phyloP scores from a whole-genome alignment of 1,284 basidiomycete genomes.

The Heliocybe sulcata region DNA sequence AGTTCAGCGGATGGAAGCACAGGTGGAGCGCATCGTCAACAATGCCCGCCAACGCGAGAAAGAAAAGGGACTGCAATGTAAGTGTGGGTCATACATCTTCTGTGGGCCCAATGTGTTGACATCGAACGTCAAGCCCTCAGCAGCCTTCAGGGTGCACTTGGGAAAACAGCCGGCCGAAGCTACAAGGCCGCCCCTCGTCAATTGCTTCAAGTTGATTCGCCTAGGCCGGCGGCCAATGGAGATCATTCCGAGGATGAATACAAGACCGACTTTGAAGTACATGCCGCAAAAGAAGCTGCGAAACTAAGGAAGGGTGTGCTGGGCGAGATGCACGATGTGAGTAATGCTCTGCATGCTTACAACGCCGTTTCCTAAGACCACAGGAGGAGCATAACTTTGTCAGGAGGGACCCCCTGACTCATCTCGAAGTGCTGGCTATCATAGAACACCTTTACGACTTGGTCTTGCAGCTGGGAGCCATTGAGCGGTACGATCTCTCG shows the following conservation, averaged over 20 bases:
- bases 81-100: conserved; percentile 21
- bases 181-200: conserved; percentile 96
- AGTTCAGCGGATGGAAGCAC: conserved; percentile 95
- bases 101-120: too few species aligned
- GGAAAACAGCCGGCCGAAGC: conserved; percentile 86
- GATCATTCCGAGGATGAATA: conserved; percentile 42
- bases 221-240: conserved; percentile 30
- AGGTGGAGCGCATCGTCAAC: conserved; percentile 95
- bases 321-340: conserved; percentile 45
- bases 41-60: conserved; percentile 84
- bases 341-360: conserved; percentile 9
- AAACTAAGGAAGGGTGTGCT: conserved; percentile 65
- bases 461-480: conserved; percentile 78
- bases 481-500: conserved; percentile 67
- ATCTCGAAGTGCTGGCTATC: conserved; percentile 72
- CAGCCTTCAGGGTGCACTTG: conserved; percentile 91
- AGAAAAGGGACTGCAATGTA: conserved; percentile 69
- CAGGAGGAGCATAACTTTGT: conserved; percentile 46
- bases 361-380: conserved; percentile 1
- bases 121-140: too few species aligned
- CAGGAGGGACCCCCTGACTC: conserved; percentile 66
- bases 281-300: conserved; percentile 63
- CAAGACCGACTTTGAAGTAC: conserved; percentile 33
- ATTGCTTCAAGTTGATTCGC: conserved; percentile 77
- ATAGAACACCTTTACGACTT: conserved; percentile 87